Evolutionary conservation across 208 protist genomes (phyloP), one percentile per base, ranked within the genome.

Genomic region (Crithidia bombi): DNA sequence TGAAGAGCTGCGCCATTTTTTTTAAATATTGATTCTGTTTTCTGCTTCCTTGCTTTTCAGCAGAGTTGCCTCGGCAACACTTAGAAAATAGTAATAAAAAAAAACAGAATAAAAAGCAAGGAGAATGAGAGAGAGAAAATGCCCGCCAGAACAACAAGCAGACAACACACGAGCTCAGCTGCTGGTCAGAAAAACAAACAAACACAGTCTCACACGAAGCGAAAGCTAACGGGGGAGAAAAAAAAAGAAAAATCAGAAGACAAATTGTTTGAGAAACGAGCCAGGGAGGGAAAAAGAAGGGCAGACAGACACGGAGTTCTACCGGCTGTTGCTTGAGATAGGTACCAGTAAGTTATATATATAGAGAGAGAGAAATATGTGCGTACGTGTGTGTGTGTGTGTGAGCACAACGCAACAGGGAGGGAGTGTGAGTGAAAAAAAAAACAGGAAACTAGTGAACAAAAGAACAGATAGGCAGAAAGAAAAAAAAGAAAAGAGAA

Each of bases 1-100:
- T 62, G 57, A 82, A 86, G 15, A 82, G 56, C 19, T 78, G 71
- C 21, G 76, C 76, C 68, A 79, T 81, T n/a, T 36, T 49, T 56
- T 38, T 33, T 54, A 52, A n/a, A n/a, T 47, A 57, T 26, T 41
- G n/a, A 5, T 57, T 54, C 12, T 9, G n/a, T 57, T 39, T 57
- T 38, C 17, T 26, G 35, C n/a, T n/a, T n/a, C n/a, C n/a, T n/a
- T n/a, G n/a, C n/a, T n/a, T n/a, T n/a, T n/a, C n/a, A n/a, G n/a
- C n/a, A n/a, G n/a, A n/a, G n/a, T n/a, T n/a, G n/a, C n/a, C n/a
- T n/a, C n/a, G n/a, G n/a, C n/a, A n/a, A n/a, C n/a, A n/a, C n/a
- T n/a, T n/a, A n/a, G n/a, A 57, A 50, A 26, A 47, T 4, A 5
- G 46, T 5, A 25, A 62, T 19, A 71, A 4, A 55, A 49, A 71